Base-by-base conservation (phyloP, 129 eudicot species). In the Chrysanthemum lavandulifolium region DNA sequence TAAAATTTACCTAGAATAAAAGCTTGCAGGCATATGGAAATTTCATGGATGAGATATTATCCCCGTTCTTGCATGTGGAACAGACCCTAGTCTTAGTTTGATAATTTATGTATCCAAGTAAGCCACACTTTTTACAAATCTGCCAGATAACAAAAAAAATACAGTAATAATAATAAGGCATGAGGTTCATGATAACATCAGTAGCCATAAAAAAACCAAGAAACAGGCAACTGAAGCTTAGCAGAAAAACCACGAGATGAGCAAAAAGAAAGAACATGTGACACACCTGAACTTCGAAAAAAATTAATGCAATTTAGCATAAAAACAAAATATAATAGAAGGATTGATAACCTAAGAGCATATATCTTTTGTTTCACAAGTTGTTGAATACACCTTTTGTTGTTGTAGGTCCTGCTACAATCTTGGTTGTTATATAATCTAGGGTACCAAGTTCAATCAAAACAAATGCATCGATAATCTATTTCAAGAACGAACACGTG, bases 11-110 rank as follows among this genome's bases (percentile, higher is more conserved):
- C 97, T 93, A 96, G 75, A 94, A 80, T 73, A 94, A 81, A 68
- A 94, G 97, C 83, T 94, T 94, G 99, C 97, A 94, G 52, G 99
- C 99, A 84, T 94, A 94, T 53, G 99, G 99, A 69, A 94, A 61
- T 71, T 94, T 88, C 91, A 94, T 83, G 62, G 94, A 76, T 19
- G 97, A 94, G 51, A 94, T 81, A 72, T 84, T 82, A 15, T 87
- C 96, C 48, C 96, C 93, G 29, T 81, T 83, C 80, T 88, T 88
- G 72, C 99, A 94, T 23, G 81, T 75, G n/a, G 97, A 79, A 71
- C 99, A 94, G 12, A 88, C 73, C 33, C 88, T 92, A 10, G 84
- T 64, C 84, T 94, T 94, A 43, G 86, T 73, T 84, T 84, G 80
- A 49, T 78, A 78, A 79, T 85, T 83, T 78, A 86, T 88, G 75